Evolutionary conservation across 768 basidiomycete species (phyloP).

Genomic region (Auriscalpium microsporum): DNA sequence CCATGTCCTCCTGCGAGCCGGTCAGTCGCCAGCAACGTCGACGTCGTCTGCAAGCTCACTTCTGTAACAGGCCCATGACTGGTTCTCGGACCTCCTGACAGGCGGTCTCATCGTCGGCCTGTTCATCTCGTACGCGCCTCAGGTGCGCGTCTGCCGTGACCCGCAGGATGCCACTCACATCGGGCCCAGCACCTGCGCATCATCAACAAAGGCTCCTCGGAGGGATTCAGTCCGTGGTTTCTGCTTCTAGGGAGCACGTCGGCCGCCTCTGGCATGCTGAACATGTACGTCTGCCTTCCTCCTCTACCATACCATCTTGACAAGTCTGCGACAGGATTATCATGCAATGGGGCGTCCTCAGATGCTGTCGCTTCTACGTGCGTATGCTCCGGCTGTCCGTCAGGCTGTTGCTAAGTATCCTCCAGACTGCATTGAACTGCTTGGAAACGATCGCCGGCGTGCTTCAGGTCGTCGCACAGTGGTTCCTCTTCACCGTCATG

Average conservation of each 20-base stretch:
- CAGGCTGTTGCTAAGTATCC: neutral
- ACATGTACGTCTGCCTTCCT: slow-evolving; percentile 46
- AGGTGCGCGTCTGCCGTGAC: slow-evolving; percentile 1
- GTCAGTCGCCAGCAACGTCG: neutral
- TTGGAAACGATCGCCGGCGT: slow-evolving; percentile 76
- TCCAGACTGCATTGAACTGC: slow-evolving; percentile 61
- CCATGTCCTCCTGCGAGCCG: slow-evolving; percentile 12
- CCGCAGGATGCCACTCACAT: neutral
- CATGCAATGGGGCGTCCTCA: slow-evolving; percentile 75
- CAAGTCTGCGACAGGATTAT: slow-evolving; percentile 48
- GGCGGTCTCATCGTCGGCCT: slow-evolving; percentile 15
- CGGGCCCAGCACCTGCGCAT: slow-evolving; percentile 66
- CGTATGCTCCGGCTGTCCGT: slow-evolving; percentile 21
- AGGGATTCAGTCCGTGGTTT: slow-evolving; percentile 91
- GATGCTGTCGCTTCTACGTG: slow-evolving; percentile 74
- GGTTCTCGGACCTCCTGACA: slow-evolving; percentile 13
- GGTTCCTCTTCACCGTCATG: slow-evolving; percentile 81
- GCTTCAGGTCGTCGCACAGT: slow-evolving; percentile 73
- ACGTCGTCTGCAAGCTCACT: neutral
- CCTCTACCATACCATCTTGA: neutral
- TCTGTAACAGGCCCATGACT: slow-evolving; percentile 11
- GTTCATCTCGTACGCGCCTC: slow-evolving; percentile 16
- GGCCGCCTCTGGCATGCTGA: slow-evolving; percentile 74
- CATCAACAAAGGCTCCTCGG: slow-evolving; percentile 64
- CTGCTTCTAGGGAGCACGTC: slow-evolving; percentile 83